A percentile compares a stretch with the other conserved stretches of the same genome.
Conservation (phyloP, 1,139 yeast genomes). For the Debaryomycetaceae sp. region DNA sequence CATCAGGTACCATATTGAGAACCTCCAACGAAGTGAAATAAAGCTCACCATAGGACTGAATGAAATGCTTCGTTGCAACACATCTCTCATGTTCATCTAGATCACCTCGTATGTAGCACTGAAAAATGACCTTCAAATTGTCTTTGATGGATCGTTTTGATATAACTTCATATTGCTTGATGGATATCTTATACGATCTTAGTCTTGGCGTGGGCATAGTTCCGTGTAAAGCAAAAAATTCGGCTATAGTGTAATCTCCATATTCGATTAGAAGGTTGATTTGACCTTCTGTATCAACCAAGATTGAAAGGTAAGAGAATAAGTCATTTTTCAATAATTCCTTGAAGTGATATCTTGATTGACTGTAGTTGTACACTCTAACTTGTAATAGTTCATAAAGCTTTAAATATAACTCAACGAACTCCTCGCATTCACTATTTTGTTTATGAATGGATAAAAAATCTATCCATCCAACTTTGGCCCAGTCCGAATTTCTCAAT, state of each 20-base stretch:
- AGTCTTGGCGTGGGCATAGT: slow-evolving; percentile 20
- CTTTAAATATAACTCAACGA: slow-evolving; percentile 30
- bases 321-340: slow-evolving; percentile 1
- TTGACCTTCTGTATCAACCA: slow-evolving; percentile 1
- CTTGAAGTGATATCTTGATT: neutral
- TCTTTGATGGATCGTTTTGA: slow-evolving; percentile 1
- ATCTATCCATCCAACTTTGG: slow-evolving; percentile 37
- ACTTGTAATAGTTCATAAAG: slow-evolving; percentile 29
- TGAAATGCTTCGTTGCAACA: slow-evolving; percentile 28
- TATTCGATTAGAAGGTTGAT: slow-evolving; percentile 10
- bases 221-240: slow-evolving; percentile 23
- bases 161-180: slow-evolving; percentile 1
- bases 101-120: slow-evolving; percentile 17
- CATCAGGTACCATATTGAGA: slow-evolving; percentile 26
- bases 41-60: slow-evolving; percentile 18
- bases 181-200: slow-evolving; percentile 14
- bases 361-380: neutral
- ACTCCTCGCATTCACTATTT: slow-evolving; percentile 26
- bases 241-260: slow-evolving; percentile 35
- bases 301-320: slow-evolving; percentile 9
- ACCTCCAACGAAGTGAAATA: slow-evolving; percentile 24
- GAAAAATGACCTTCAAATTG: slow-evolving; percentile 13
- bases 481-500: slow-evolving; percentile 30
- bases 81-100: slow-evolving; percentile 12
- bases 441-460: slow-evolving; percentile 24